A percentile compares a stretch with the other conserved stretches of the same genome.
These are phyloP conservation scores for Tuber umbilicatum DNA, from an alignment of 495 filamentous ascomycete genomes.

Conservation along the genomic window DNA sequence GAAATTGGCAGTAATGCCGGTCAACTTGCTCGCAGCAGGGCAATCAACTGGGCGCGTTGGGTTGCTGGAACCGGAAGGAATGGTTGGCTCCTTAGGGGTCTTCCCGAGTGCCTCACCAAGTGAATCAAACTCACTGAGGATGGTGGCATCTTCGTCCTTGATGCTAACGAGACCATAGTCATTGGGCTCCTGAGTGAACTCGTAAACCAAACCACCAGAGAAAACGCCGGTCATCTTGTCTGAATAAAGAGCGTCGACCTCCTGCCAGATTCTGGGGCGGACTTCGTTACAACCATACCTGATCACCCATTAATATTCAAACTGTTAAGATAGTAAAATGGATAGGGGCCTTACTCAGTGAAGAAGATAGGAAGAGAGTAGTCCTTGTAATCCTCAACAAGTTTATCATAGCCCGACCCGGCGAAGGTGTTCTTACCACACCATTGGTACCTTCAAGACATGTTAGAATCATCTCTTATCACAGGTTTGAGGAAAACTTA, in stretches of 20 bases:
- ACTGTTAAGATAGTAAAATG: background rate
- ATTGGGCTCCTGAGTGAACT: constrained; percentile 75
- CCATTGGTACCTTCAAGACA: constrained; percentile 74
- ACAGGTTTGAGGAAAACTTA: constrained; percentile 19
- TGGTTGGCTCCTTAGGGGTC: constrained; percentile 16
- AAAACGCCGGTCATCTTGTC: constrained; percentile 83
- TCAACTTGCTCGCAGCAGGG: constrained; percentile 25
- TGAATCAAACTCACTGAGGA: constrained; percentile 67
- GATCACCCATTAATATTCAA: background rate
- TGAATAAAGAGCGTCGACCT: constrained; percentile 74
- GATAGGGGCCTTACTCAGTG: constrained; percentile 57
- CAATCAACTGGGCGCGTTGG: constrained; percentile 31
- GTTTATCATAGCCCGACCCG: constrained; percentile 77
- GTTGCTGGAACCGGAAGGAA: constrained; percentile 25
- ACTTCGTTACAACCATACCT: constrained; percentile 74
- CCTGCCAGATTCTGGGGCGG: constrained; percentile 70
- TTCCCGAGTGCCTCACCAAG: constrained; percentile 49
- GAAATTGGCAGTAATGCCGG: constrained; percentile 36
- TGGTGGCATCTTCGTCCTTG: constrained; percentile 54
- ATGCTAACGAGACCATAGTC: constrained; percentile 70
- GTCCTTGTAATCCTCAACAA: constrained; percentile 80
- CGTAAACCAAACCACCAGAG: constrained; percentile 93
- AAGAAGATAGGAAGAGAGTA: constrained; percentile 97
- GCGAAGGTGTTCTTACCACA: constrained; percentile 76
- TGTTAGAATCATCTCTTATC: constrained; percentile 49